A percentile compares a stretch with the other conserved stretches of the same genome.
phyloP scores from a whole-genome alignment of 257 asterid genomes.

The Plantago ovata region DNA sequence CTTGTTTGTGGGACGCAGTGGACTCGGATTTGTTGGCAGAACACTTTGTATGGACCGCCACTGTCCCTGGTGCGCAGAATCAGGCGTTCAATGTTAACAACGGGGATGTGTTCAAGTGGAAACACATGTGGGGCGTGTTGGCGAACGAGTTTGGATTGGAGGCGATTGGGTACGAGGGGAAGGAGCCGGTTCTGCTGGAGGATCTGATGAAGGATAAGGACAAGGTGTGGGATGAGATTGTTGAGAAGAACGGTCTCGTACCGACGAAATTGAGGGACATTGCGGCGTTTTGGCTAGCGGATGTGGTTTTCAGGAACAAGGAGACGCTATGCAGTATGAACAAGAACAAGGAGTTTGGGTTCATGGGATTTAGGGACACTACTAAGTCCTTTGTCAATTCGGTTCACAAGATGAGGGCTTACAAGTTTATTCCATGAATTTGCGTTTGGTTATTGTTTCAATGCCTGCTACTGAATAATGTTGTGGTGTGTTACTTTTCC shows the following conservation, averaged over 20 bases:
- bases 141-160: slow-evolving; percentile 50
- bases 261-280: slow-evolving; percentile 53
- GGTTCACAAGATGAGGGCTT: slow-evolving; percentile 54
- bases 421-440: slow-evolving; percentile 49
- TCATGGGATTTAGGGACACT: slow-evolving; percentile 67
- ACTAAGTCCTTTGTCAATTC: slow-evolving; percentile 51
- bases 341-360: slow-evolving; percentile 79
- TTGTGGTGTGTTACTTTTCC: neutral
- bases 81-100: slow-evolving; percentile 64
- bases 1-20: slow-evolving; percentile 44
- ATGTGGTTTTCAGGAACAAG: slow-evolving; percentile 32
- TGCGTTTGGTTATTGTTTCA: neutral
- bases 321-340: slow-evolving; percentile 56
- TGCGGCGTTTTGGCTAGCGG: slow-evolving; percentile 71
- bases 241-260: slow-evolving; percentile 39
- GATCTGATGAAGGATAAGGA: slow-evolving; percentile 72
- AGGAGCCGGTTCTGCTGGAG: slow-evolving; percentile 38
- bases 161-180: slow-evolving; percentile 42
- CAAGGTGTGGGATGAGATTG: slow-evolving; percentile 71
- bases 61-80: slow-evolving; percentile 54
- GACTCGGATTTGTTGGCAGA: slow-evolving; percentile 72
- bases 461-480: neutral
- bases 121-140: slow-evolving; percentile 66
- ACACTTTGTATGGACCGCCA: slow-evolving; percentile 74
- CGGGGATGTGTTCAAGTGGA: slow-evolving; percentile 85